Conservation (phyloP, 2,329 filamentous ascomycete species). For the Hyphodiscus sp. region DNA sequence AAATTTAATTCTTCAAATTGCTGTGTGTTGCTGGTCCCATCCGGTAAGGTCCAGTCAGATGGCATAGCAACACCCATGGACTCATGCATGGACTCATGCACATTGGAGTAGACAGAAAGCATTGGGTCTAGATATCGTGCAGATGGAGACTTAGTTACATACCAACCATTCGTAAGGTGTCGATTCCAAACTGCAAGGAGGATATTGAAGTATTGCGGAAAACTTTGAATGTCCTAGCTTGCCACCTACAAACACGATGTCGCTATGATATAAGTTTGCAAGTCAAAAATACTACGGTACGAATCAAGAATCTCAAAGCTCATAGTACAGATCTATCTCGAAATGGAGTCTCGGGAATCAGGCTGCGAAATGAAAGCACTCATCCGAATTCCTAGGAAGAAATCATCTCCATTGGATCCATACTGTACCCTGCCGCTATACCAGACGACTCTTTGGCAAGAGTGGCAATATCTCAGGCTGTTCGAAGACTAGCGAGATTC, state of each 20-base stretch:
- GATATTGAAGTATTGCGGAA: slow-evolving; percentile 61
- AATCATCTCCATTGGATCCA: slow-evolving; percentile 62
- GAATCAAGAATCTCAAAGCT: not conserved
- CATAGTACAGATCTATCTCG: slow-evolving; percentile 57
- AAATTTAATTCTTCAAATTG: too few relatives aligned
- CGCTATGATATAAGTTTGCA: slow-evolving; percentile 60
- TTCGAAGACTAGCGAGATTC: slow-evolving; percentile 58
- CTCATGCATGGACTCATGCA: slow-evolving; percentile 35
- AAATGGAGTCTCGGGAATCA: slow-evolving; percentile 64
- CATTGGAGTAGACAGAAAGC: slow-evolving; percentile 30
- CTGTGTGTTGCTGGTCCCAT: too few relatives aligned
- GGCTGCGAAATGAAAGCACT: slow-evolving; percentile 56
- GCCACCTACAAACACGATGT: slow-evolving; percentile 54
- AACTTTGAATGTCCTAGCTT: slow-evolving; percentile 62
- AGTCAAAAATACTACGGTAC: too few relatives aligned
- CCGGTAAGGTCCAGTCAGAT: too few relatives aligned
- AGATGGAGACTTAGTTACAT: not conserved
- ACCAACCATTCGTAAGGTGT: slow-evolving; percentile 51
- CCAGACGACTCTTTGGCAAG: slow-evolving; percentile 66
- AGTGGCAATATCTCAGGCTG: slow-evolving; percentile 67
- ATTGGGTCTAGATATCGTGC: not conserved
- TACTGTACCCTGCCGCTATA: slow-evolving; percentile 59
- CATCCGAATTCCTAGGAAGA: slow-evolving; percentile 52
- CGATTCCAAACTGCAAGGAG: slow-evolving; percentile 71
- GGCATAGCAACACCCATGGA: too few relatives aligned